These are phyloP conservation scores for Mallotus repandus DNA, from an alignment of 441 rosid species.

Conservation along the genomic window DNA sequence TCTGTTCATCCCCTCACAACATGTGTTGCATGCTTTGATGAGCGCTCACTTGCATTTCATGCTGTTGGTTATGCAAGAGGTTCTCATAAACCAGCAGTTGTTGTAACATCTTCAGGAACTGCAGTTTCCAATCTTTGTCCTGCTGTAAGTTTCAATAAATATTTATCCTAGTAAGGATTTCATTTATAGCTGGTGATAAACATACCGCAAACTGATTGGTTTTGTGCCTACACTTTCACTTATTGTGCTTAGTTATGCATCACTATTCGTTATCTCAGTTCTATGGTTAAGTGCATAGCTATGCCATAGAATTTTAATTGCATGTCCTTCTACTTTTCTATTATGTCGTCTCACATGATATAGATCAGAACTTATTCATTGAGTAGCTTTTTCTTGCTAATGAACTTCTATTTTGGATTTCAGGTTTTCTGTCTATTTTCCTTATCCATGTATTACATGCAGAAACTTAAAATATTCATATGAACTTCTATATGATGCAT, in stretches of 20 bases:
- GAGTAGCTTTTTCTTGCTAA: background rate
- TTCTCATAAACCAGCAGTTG: slow-evolving; percentile 74
- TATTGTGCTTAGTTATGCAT: slow-evolving; percentile 1
- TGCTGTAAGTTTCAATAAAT: slow-evolving; percentile 65
- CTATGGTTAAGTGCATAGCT: background rate
- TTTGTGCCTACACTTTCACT: background rate
- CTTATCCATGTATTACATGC: background rate
- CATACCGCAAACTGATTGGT: slow-evolving; percentile 2
- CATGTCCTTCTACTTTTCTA: slow-evolving; percentile 10
- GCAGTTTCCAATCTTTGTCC: slow-evolving; percentile 99
- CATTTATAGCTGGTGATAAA: background rate
- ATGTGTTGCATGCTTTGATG: slow-evolving; percentile 88
- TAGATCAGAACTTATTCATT: background rate
- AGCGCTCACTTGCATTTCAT: slow-evolving; percentile 94
- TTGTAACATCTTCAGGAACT: slow-evolving; percentile 96
- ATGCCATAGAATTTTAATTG: slow-evolving; percentile 6
- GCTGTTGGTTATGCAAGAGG: slow-evolving; percentile 96
- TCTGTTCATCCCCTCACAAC: slow-evolving; percentile 71
- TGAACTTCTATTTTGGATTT: background rate
- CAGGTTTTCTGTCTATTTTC: background rate
- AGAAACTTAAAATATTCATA: slow-evolving; percentile 13
- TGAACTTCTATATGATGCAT: slow-evolving; percentile 8
- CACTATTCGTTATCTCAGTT: background rate
- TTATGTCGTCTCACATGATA: background rate
- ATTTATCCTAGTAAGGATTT: slow-evolving; percentile 15